Conservation (phyloP, 2,329 filamentous ascomycete genomes). For the Diplocarpon rosae region DNA sequence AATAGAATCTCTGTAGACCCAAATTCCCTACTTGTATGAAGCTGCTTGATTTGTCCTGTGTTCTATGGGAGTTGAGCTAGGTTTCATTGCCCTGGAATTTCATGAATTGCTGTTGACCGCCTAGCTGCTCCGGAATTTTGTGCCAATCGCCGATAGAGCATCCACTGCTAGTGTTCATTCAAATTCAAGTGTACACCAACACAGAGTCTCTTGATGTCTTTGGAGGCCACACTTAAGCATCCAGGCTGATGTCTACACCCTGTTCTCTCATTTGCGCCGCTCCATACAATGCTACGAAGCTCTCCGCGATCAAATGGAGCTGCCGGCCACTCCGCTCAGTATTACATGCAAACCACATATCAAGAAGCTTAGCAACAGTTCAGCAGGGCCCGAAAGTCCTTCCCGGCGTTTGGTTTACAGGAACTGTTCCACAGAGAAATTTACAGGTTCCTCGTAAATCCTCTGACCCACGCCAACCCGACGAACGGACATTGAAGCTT, state of each 20-base stretch:
- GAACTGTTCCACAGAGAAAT: conserved; percentile 22
- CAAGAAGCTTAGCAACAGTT: conserved; percentile 21
- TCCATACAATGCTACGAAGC: conserved; percentile 15
- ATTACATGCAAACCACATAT: conserved; percentile 1
- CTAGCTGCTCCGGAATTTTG: too few relatives aligned
- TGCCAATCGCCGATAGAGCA: conserved; percentile 10
- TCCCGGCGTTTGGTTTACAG: conserved; percentile 35
- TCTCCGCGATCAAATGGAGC: conserved; percentile 5
- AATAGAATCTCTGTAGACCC: too few relatives aligned
- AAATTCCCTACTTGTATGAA: too few relatives aligned
- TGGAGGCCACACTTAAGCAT: background rate
- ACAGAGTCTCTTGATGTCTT: conserved; percentile 1
- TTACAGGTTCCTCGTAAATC: conserved; percentile 2
- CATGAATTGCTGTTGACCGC: too few relatives aligned
- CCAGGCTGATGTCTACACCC: conserved; percentile 26
- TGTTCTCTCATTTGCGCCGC: conserved; percentile 15
- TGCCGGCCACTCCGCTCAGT: conserved; percentile 3
- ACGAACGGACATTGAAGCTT: conserved; percentile 48
- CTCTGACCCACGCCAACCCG: conserved; percentile 29
- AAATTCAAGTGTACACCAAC: background rate
- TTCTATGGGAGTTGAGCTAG: too few relatives aligned
- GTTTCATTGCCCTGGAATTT: too few relatives aligned
- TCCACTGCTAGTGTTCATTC: background rate
- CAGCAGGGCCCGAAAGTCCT: conserved; percentile 18
- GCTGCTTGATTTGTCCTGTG: too few relatives aligned